Evolutionary conservation across 768 basidiomycete species (phyloP).

Genomic region (Cystoderma amianthinum): DNA sequence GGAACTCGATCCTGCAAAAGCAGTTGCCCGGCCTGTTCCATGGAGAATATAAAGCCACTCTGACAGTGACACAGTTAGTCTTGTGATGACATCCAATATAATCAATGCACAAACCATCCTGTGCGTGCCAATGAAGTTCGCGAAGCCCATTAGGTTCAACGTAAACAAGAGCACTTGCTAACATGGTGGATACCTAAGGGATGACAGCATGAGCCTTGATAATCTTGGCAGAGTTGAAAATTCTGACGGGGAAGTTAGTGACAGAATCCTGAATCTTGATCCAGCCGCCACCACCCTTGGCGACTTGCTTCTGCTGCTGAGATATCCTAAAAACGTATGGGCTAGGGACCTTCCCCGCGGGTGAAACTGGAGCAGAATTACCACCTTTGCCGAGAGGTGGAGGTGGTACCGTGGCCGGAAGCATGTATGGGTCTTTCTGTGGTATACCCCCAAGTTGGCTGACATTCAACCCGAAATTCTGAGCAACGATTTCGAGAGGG

Average conservation of each 20-base stretch:
- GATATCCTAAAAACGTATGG: slow-evolving; percentile 9
- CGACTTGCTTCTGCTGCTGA: slow-evolving; percentile 8
- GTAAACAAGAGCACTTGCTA: slow-evolving; percentile 9
- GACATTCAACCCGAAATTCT: too few species aligned
- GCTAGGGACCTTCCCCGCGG: slow-evolving; percentile 8
- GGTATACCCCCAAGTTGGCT: slow-evolving; percentile 8
- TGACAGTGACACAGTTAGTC: too few species aligned
- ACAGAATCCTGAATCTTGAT: slow-evolving; percentile 10
- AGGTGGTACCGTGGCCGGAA: slow-evolving; percentile 8
- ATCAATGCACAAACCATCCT: slow-evolving; percentile 6
- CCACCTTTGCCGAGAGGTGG: slow-evolving; percentile 9
- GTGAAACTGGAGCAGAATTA: slow-evolving; percentile 6
- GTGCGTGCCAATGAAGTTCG: slow-evolving; percentile 10
- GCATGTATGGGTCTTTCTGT: slow-evolving; percentile 9
- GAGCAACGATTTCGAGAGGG: too few species aligned
- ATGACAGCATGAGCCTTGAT: background rate
- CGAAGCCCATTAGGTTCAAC: slow-evolving; percentile 10
- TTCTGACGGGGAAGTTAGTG: slow-evolving; percentile 7
- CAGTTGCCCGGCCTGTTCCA: slow-evolving; percentile 9
- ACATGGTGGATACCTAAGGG: too few species aligned
- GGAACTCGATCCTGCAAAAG: slow-evolving; percentile 10
- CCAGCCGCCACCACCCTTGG: slow-evolving; percentile 11
- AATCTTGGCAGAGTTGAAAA: background rate
- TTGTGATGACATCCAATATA: background rate
- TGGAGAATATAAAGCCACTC: slow-evolving; percentile 11